A percentile compares a stretch with the other conserved stretches of the same genome.
These are phyloP conservation scores for Curvularia hawaiiensis DNA, from an alignment of 2,329 filamentous ascomycete species.

Conservation along the genomic window DNA sequence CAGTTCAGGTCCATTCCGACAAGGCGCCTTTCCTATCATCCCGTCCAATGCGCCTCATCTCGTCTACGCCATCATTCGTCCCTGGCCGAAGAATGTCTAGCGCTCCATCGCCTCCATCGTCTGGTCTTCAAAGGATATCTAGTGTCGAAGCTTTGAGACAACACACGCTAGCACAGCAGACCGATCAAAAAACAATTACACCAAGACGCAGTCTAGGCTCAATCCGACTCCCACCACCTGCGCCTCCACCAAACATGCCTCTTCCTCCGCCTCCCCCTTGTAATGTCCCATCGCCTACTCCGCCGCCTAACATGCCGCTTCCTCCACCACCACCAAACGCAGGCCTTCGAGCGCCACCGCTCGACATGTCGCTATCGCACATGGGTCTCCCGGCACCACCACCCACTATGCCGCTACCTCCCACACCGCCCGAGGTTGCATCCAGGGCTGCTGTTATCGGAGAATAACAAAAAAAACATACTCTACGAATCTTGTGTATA, in stretches of 20 bases:
- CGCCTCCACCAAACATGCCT: slow-evolving; percentile 53
- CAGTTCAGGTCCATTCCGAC: slow-evolving; percentile 52
- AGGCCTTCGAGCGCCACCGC: slow-evolving; percentile 17
- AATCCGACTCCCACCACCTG: slow-evolving; percentile 51
- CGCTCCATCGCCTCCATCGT: slow-evolving; percentile 14
- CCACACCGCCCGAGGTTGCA: slow-evolving; percentile 13
- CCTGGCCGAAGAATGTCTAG: slow-evolving; percentile 31
- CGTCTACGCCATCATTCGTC: slow-evolving; percentile 41
- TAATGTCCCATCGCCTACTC: slow-evolving; percentile 16
- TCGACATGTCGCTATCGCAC: slow-evolving; percentile 13
- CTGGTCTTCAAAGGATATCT: slow-evolving; percentile 19
- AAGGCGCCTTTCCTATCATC: slow-evolving; percentile 52
- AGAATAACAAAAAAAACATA: background rate
- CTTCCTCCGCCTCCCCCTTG: slow-evolving; percentile 48
- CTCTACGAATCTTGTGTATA: background rate
- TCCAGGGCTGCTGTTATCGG: slow-evolving; percentile 4
- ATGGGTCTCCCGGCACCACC: slow-evolving; percentile 21
- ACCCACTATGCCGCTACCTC: slow-evolving; percentile 13
- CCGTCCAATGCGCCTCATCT: slow-evolving; percentile 38
- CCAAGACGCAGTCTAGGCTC: slow-evolving; percentile 46
- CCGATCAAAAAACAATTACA: slow-evolving; percentile 25
- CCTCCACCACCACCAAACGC: slow-evolving; percentile 15
- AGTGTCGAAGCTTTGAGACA: slow-evolving; percentile 36
- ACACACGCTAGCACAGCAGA: slow-evolving; percentile 19
- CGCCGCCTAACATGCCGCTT: slow-evolving; percentile 23